Evolutionary conservation across 768 basidiomycete genomes (phyloP), one percentile per base, ranked within the genome.

Genomic region (Kwoniella dendrophila): DNA sequence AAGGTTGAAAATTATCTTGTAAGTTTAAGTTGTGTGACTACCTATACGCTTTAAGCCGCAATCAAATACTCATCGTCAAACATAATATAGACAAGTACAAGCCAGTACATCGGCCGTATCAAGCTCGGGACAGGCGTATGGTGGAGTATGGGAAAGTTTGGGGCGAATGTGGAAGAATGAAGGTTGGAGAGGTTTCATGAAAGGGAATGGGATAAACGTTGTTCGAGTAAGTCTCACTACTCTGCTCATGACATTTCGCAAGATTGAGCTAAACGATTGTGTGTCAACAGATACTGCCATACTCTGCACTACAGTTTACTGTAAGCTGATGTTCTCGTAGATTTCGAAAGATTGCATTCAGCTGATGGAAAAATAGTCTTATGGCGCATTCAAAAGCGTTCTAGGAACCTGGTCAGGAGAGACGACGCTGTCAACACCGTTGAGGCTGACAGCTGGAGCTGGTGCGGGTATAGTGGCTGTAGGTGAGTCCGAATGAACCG

Each of bases 1-100:
- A 72, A 82, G 95, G 61, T 82, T 98, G 56, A 99, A 99, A 80
- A 97, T 99, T 74, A 96, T 99, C 63, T 88, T 94, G 93, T 94
- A 70, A 74, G 90, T 83, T 24, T 24, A 16, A 11, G 20, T 22
- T 36, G 7, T 26, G 32, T 49, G 32, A 22, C 55, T 10, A 11
- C 27, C 54, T 10, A 20, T 14, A 32, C 54, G 38, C n/a, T n/a
- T n/a, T n/a, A n/a, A n/a, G n/a, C n/a, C n/a, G n/a, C n/a, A n/a
- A n/a, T n/a, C n/a, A n/a, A n/a, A n/a, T n/a, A n/a, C n/a, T n/a
- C n/a, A n/a, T n/a, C n/a, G n/a, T n/a, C n/a, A n/a, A n/a, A 26
- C 12, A 20, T 47, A 7, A 26, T 22, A 11, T 20, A 95, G 93
- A 76, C 94, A 97, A 82, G 92, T 92, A n/a, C 95, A 96, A 76